Base-by-base conservation (phyloP, 352 stramenopile genomes). In the Pythium apleroticum region DNA sequence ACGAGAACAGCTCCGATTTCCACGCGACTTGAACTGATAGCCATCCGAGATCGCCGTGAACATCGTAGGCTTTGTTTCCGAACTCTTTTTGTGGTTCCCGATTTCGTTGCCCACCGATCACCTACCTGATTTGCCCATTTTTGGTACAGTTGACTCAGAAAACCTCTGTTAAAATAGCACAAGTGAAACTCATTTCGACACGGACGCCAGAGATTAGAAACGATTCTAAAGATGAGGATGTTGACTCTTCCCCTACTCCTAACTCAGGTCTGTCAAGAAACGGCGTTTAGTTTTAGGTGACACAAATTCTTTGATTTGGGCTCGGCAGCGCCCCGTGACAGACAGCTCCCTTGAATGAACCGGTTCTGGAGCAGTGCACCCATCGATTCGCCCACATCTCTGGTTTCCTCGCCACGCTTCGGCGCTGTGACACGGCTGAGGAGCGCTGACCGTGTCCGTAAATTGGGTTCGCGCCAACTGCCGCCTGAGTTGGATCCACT, bases 401-500 rank as follows among this genome's bases (percentile, higher is more conserved):
- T 25, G 19, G n/a, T 27, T 50, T 28, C n/a, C 43, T 50, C 35
- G 14, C 35, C 15, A 19, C 35, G 35, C 35, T 41, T 41, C 35
- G 35, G 35, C 43, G 43, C 43, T 50, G 43, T 28, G 43, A 50
- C 43, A 50, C 41, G 31, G 31, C 11, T 33, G 2, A n/a, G 12
- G 11, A 19, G 17, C 35, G 19, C 35, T 7, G 35, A 19, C 35
- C 17, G 35, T 8, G 43, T 24, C n/a, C n/a, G 43, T 50, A 50
- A 50, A 50, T 50, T 50, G 43, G 43, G 43, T 50, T 24, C 35
- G 35, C 0, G 35, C 20, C 43, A 50, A 3, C 22, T 50, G 43
- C 20, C n/a, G 43, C 43, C 43, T 50, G 43, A 50, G 43, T 50
- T 50, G 43, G 43, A 50, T 50, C 43, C 43, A 50, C 43, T 19